Percentiles rank a stretch among this genome's conserved stretches.
These are phyloP conservation scores for Ascobolus immersus DNA, from an alignment of 495 filamentous ascomycete genomes.

Conservation along the genomic window DNA sequence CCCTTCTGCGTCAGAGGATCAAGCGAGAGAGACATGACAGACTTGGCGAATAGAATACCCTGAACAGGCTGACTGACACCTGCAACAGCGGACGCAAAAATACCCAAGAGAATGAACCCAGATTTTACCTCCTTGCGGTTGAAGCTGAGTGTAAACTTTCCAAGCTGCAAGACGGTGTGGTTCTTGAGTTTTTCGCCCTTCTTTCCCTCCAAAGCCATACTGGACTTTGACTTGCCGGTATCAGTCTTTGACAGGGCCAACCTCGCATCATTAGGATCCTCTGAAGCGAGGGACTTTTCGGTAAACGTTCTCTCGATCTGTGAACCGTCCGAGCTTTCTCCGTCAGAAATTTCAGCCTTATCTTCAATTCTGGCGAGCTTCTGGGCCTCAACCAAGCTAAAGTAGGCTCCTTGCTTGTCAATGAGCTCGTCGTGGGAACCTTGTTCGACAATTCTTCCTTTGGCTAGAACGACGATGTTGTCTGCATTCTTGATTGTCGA, in stretches of 20 bases:
- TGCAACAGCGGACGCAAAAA: conserved; percentile 53
- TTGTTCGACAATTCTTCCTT: conserved; percentile 71
- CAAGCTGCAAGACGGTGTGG: conserved; percentile 57
- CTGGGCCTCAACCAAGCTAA: conserved; percentile 55
- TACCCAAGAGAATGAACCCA: conserved; percentile 45
- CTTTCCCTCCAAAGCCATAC: conserved; percentile 33
- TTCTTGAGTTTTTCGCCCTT: conserved; percentile 23
- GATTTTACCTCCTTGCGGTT: conserved; percentile 41
- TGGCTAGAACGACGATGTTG: conserved; percentile 82
- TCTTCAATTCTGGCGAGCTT: conserved; percentile 44
- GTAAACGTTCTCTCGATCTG: conserved; percentile 16
- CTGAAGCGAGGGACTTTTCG: conserved; percentile 22
- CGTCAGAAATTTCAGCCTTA: conserved; percentile 17
- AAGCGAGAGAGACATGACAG: conserved; percentile 41
- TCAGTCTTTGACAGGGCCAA: conserved; percentile 30
- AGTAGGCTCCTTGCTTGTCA: conserved; percentile 35
- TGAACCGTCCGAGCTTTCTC: conserved; percentile 22
- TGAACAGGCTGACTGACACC: conserved; percentile 70
- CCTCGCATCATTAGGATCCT: conserved; percentile 36
- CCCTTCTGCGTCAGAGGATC: conserved; percentile 21
- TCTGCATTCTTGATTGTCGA: conserved; percentile 83
- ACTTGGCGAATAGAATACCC: conserved; percentile 74
- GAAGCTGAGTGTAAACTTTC: conserved; percentile 62
- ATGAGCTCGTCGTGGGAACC: conserved; percentile 54
- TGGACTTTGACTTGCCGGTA: conserved; percentile 45